Percentiles rank a stretch among this genome's conserved stretches.
These are phyloP conservation scores for Exsudoporus frostii DNA, from an alignment of 768 basidiomycete genomes.

Conservation along the genomic window DNA sequence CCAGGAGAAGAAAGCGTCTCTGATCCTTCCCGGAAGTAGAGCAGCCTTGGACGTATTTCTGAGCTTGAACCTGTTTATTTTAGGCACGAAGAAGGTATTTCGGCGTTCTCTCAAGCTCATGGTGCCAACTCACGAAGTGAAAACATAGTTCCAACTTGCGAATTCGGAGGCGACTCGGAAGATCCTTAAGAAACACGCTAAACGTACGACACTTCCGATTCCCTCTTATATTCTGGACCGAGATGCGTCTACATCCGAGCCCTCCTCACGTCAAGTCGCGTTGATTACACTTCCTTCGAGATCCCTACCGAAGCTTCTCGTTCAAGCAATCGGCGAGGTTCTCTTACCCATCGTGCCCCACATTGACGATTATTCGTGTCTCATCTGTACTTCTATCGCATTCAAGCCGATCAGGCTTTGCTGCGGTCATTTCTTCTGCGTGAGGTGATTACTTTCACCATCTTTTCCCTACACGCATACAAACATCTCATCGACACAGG, in stretches of 20 bases:
- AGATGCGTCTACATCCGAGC: constrained; percentile 8
- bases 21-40: constrained; percentile 56
- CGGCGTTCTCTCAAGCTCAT: not conserved
- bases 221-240: constrained; percentile 33
- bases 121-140: not conserved
- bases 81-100: constrained; percentile 77
- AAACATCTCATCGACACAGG: constrained; percentile 28
- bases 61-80: constrained; percentile 70
- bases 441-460: constrained; percentile 39
- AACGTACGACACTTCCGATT: constrained; percentile 79
- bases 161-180: constrained; percentile 90
- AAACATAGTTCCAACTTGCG: constrained; percentile 68
- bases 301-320: constrained; percentile 60
- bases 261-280: constrained; percentile 31
- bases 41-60: constrained; percentile 68
- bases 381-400: constrained; percentile 86
- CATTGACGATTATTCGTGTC: constrained; percentile 81
- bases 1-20: constrained; percentile 44
- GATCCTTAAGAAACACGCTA: constrained; percentile 92
- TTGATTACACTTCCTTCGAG: constrained; percentile 27
- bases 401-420: constrained; percentile 86
- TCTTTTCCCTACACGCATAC: not conserved
- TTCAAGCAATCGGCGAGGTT: constrained; percentile 79
- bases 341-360: constrained; percentile 78
- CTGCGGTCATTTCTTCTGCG: constrained; percentile 80